phyloP scores from a whole-genome alignment of 768 basidiomycete genomes.

The Podaxis sp. region DNA sequence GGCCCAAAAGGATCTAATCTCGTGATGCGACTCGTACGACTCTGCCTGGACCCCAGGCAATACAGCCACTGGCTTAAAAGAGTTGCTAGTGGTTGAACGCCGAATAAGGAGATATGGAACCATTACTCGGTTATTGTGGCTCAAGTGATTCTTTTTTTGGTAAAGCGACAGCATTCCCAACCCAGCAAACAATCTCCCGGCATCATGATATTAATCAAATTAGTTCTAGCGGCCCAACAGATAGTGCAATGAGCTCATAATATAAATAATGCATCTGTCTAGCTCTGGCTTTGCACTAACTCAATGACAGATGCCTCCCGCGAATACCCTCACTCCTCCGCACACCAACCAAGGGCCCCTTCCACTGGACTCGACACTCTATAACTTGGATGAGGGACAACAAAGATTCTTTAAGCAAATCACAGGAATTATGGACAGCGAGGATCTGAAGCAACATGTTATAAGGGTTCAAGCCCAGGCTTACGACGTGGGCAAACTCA shows the following conservation, averaged over 20 bases:
- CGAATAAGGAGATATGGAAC: too few relatives aligned
- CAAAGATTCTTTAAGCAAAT: conserved; percentile 22
- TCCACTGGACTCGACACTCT: neutral
- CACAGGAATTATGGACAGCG: conserved; percentile 26
- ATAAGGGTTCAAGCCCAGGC: conserved; percentile 26
- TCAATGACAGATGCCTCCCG: neutral
- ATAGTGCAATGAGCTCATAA: neutral
- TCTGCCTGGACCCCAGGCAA: neutral
- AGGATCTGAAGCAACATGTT: conserved; percentile 27
- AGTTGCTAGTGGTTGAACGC: too few relatives aligned
- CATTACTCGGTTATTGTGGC: neutral
- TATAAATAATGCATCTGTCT: neutral
- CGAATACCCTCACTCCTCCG: neutral
- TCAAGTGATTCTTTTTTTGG: neutral
- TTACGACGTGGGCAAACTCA: conserved; percentile 17
- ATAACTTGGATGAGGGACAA: conserved; percentile 19
- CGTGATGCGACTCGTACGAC: neutral
- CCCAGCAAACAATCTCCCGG: neutral
- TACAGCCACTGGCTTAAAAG: neutral
- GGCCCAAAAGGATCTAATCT: neutral
- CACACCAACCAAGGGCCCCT: neutral
- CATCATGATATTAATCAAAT: neutral
- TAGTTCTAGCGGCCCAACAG: neutral
- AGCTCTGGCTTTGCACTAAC: neutral
- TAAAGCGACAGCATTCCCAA: neutral